phyloP scores from a whole-genome alignment of 176 grass and related monocot genomes.

The Musa troglodytarum region DNA sequence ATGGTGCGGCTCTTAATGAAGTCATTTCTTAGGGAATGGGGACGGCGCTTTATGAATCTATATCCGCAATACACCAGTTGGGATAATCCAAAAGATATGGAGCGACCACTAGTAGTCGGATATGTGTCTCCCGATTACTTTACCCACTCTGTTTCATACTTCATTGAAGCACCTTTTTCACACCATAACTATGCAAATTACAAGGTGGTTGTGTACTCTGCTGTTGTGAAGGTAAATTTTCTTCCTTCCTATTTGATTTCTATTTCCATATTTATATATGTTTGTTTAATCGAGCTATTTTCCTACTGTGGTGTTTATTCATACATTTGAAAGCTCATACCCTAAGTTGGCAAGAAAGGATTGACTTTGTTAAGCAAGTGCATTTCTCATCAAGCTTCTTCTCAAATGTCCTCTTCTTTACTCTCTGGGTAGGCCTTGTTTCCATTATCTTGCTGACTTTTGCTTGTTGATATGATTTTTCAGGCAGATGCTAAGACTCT shows the following conservation, averaged over 20 bases:
- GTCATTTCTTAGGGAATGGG: conserved; percentile 77
- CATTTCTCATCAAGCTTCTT: conserved; percentile 14
- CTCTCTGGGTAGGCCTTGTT: background rate
- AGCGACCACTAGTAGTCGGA: conserved; percentile 72
- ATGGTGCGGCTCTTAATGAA: background rate
- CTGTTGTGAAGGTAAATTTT: conserved; percentile 85
- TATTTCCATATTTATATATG: background rate
- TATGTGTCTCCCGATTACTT: conserved; percentile 98
- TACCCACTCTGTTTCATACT: conserved; percentile 98
- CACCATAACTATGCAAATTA: conserved; percentile 72
- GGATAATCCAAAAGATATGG: conserved; percentile 82
- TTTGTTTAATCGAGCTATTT: background rate
- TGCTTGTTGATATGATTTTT: conserved; percentile 27
- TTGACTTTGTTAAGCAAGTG: conserved; percentile 9
- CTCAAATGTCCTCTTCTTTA: background rate
- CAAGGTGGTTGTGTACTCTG: conserved; percentile 90
- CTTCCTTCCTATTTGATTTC: conserved; percentile 14
- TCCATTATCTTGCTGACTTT: background rate
- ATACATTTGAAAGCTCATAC: background rate
- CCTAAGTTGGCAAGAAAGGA: background rate
- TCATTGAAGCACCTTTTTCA: conserved; percentile 90
- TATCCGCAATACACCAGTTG: conserved; percentile 73
- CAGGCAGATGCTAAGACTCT: conserved; percentile 98
- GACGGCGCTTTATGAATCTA: conserved; percentile 74
- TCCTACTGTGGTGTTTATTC: background rate